These are phyloP conservation scores for Chlorella sp. DNA, from an alignment of 139 green algal genomes.

Conservation along the genomic window DNA sequence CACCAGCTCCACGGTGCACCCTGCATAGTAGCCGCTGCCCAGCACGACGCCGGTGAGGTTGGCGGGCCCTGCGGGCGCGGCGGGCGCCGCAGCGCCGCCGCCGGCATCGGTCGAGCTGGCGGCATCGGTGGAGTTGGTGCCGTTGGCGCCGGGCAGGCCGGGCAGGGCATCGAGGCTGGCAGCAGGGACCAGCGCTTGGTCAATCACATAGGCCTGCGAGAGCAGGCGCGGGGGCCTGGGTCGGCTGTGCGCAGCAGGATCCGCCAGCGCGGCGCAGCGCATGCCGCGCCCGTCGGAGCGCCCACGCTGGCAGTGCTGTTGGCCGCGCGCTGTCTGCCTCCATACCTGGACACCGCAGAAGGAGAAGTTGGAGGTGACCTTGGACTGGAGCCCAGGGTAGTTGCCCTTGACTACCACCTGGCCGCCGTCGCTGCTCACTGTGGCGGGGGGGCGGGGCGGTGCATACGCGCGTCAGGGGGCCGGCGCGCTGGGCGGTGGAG, in stretches of 20 bases:
- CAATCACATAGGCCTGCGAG: neutral
- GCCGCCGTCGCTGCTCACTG: too few species aligned
- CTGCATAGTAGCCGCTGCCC: conserved; percentile 1
- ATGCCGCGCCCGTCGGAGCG: neutral
- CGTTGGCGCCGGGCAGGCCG: neutral
- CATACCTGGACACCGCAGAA: neutral
- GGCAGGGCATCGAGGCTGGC: conserved; percentile 22
- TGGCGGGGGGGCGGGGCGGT: too few species aligned
- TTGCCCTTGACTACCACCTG: too few species aligned
- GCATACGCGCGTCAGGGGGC: too few species aligned
- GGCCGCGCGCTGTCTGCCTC: too few species aligned
- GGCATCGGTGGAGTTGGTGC: neutral
- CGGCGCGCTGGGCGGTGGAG: neutral
- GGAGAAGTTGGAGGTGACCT: neutral
- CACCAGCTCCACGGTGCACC: conserved; percentile 13
- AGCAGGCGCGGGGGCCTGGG: neutral
- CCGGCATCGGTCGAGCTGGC: neutral
- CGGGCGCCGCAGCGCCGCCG: neutral
- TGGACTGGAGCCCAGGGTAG: too few species aligned
- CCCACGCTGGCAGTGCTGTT: neutral
- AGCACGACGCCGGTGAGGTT: neutral
- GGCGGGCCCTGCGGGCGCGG: neutral
- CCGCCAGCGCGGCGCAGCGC: too few species aligned
- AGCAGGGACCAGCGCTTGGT: conserved; percentile 29
- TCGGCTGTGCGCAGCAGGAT: neutral